Evolutionary conservation across 2,329 filamentous ascomycete genomes (phyloP).

Genomic region (Pyricularia sp.): DNA sequence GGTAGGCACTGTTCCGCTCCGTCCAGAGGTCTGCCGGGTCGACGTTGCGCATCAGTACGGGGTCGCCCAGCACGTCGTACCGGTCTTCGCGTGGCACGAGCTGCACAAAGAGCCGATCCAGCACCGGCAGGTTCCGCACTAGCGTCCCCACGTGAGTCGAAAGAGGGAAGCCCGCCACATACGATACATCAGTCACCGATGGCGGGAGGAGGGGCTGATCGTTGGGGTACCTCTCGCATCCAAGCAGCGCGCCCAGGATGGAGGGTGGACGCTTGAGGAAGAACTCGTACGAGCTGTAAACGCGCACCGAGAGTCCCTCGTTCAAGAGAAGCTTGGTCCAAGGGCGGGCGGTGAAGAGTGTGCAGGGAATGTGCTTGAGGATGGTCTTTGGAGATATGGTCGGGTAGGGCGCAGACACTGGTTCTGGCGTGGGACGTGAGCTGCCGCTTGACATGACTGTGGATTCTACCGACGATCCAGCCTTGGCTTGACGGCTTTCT

Average conservation of each 20-base stretch:
- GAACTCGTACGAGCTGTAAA: constrained; percentile 64
- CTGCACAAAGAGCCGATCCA: constrained; percentile 47
- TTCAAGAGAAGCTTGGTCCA: constrained; percentile 63
- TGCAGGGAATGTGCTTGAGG: constrained; percentile 16
- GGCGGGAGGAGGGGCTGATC: constrained; percentile 25
- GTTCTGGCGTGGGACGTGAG: neutral
- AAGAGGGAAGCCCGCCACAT: constrained; percentile 60
- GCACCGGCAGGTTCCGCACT: constrained; percentile 34
- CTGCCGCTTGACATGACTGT: neutral
- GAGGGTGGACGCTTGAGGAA: constrained; percentile 56
- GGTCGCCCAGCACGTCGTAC: constrained; percentile 24
- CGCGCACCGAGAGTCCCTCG: constrained; percentile 64
- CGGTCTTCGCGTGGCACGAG: constrained; percentile 26
- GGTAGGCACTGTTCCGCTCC: constrained; percentile 42
- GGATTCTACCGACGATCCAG: neutral
- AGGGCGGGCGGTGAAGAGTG: constrained; percentile 47
- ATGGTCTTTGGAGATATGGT: neutral
- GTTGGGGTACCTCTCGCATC: constrained; percentile 27
- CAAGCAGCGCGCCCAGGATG: constrained; percentile 44
- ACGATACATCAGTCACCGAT: constrained; percentile 41
- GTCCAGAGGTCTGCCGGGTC: constrained; percentile 38
- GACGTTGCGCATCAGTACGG: constrained; percentile 26
- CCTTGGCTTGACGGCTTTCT: neutral
- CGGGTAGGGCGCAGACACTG: neutral
- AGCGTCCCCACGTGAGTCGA: constrained; percentile 47